These are phyloP conservation scores for Mucor plumbeus DNA, from an alignment of 371 early-diverging fungal genomes.

Conservation along the genomic window DNA sequence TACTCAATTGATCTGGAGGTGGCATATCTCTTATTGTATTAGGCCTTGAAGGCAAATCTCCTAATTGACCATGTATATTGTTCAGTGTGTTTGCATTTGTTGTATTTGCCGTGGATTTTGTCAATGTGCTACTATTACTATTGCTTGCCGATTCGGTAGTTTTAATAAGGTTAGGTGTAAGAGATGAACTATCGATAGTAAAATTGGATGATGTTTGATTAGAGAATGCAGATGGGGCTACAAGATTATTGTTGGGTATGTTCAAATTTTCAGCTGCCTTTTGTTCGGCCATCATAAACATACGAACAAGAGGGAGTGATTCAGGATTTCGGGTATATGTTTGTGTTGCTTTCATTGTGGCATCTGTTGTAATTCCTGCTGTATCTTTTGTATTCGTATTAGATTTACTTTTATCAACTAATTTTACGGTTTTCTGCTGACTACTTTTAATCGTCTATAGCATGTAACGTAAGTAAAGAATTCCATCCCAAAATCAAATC, in stretches of 20 bases:
- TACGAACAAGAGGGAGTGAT: constrained; percentile 43
- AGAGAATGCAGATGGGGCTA: neutral
- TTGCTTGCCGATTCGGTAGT: neutral
- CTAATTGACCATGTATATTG: constrained; percentile 5
- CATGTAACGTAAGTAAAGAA: neutral
- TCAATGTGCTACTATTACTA: neutral
- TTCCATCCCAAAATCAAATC: neutral
- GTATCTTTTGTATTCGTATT: neutral
- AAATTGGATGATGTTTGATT: neutral
- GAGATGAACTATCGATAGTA: neutral
- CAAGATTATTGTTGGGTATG: neutral
- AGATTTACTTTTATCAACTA: neutral
- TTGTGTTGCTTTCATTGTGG: constrained; percentile 7
- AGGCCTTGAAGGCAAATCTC: neutral
- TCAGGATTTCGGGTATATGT: constrained; percentile 41
- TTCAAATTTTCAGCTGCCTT: constrained; percentile 9
- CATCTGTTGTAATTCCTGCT: neutral
- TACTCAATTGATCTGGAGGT: neutral
- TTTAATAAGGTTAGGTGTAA: neutral
- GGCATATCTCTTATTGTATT: neutral
- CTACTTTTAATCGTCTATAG: constrained; percentile 10
- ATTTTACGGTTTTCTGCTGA: constrained; percentile 11
- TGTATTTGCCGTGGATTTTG: neutral
- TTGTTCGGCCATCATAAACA: constrained; percentile 43
- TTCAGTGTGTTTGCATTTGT: neutral